Base-by-base conservation (phyloP, 257 asterid species). In the Oldenlandia corymbosa region DNA sequence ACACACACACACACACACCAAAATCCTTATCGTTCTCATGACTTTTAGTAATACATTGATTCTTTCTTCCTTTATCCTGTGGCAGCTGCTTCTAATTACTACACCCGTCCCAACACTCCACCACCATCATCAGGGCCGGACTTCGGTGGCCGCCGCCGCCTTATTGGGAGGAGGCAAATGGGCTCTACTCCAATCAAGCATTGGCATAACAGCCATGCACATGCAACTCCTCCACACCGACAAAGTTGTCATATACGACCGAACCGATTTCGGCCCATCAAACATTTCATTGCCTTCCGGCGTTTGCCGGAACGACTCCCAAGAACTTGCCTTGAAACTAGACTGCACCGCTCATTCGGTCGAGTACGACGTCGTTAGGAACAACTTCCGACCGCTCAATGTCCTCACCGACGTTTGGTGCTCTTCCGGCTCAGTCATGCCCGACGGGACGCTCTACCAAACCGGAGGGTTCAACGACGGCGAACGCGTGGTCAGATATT, bases 281-380 rank as follows among this genome's bases (percentile, higher is more conserved):
- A 77, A 84, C 37, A 68, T 81, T 30, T 72, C 80, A 5, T 46
- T 84, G 9, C 84, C 90, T 0, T 7, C 53, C 31, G 80, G 79
- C 2, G 62, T 46, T 23, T 84, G 90, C 45, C 71, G 90, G 24
- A 1, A 57, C 32, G 69, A 78, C 60, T 68, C 83, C 0, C 39
- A 65, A 0, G 85, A 82, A 10, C 17, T 4, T 0, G 75, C 58
- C 0, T 4, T 76, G 9, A 65, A 60, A 48, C 0, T 14, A 1
- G 86, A 84, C 26, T 84, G 90, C 63, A 81, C 85, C 0, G 85
- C 87, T 0, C 90, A 84, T 58, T 81, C 90, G 0, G 83, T 84
- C 0, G 85, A 81, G 4, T 81, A 78, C 34, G 82, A 81, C 23
- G 82, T 81, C 27, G 53, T 46, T 0, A 3, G 61, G 0, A 84